Evolutionary conservation across 2,329 filamentous ascomycete genomes (phyloP).

Genomic region (Phialocephala subalpina): DNA sequence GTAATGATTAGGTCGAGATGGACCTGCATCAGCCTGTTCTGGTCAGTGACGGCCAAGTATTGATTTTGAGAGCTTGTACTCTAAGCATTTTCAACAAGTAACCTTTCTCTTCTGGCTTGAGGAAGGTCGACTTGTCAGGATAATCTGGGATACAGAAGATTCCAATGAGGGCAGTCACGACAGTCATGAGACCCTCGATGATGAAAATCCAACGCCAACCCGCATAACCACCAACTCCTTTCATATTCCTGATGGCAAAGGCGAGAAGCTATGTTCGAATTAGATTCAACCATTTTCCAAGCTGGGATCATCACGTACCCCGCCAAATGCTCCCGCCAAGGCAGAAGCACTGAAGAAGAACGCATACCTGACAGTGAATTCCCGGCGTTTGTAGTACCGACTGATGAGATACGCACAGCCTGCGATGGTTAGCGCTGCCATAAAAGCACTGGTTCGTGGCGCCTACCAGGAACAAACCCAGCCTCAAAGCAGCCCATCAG

Average conservation of each 20-base stretch:
- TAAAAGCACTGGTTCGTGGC: conserved; percentile 39
- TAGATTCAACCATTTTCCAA: background rate
- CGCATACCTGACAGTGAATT: conserved; percentile 53
- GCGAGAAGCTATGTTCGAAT: conserved; percentile 47
- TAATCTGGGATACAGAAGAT: conserved; percentile 23
- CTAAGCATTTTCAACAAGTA: background rate
- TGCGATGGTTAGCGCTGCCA: conserved; percentile 52
- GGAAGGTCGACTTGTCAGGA: conserved; percentile 27
- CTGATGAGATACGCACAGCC: conserved; percentile 62
- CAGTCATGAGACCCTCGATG: conserved; percentile 28
- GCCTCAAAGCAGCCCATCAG: conserved; percentile 37
- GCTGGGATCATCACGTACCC: conserved; percentile 23
- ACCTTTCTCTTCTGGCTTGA: conserved; percentile 20
- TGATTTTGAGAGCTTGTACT: background rate
- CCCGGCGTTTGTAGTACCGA: conserved; percentile 72
- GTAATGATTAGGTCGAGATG: conserved; percentile 11
- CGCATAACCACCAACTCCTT: conserved; percentile 49
- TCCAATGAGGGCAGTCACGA: conserved; percentile 12
- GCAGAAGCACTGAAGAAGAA: conserved; percentile 48
- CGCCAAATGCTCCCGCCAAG: conserved; percentile 49
- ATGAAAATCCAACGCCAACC: conserved; percentile 54
- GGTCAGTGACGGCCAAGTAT: background rate
- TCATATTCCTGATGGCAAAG: conserved; percentile 50
- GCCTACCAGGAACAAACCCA: conserved; percentile 41
- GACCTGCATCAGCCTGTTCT: conserved; percentile 18